Evolutionary conservation across 2,329 filamentous ascomycete species (phyloP), one percentile per base, ranked within the genome.

Genomic region (Coniochaeta pulveracea): DNA sequence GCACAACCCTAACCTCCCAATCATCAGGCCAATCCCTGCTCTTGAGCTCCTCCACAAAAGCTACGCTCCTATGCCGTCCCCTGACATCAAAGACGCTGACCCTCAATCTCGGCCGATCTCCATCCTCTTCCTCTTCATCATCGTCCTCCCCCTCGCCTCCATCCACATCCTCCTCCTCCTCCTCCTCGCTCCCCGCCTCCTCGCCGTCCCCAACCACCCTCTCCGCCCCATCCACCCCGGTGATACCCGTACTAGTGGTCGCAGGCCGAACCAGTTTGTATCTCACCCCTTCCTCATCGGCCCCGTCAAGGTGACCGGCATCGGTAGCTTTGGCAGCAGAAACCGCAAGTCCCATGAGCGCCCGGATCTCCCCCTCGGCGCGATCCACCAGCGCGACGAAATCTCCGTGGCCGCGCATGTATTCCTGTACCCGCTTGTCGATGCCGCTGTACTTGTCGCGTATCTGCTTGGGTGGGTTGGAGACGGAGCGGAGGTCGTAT

Each of bases 391-490:
- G n/a, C 17, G 28, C 10, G 7, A 21, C 28, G 15, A 31, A 31
- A 16, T 31, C 28, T 19, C 28, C 28, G 28, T 31, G 28, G 4
- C 11, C 12, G 12, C 19, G 15, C 28, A 31, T 31, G 28, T 31
- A 19, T 9, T 31, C 28, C 4, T 19, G 16, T 9, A 31, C 18
- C 18, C 28, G 28, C 28, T 21, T 31, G 28, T 31, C 28, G n/a
- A 31, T 5, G 16, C 28, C 28, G 18, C 18, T 31, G 18, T 14
- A 22, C 19, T 31, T 31, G 18, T 31, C 28, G 28, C 28, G 28
- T 11, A 31, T 31, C 28, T 31, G 28, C 28, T 31, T 31, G 18
- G 28, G 28, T 19, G 28, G 28, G 28, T 31, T 31, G 28, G 11
- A 10, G n/a, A 21, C 28, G 8, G 28, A n/a, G 10, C 28, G 28